Evolutionary conservation across 306 rosid species (phyloP).

Genomic region (Senna siamea): DNA sequence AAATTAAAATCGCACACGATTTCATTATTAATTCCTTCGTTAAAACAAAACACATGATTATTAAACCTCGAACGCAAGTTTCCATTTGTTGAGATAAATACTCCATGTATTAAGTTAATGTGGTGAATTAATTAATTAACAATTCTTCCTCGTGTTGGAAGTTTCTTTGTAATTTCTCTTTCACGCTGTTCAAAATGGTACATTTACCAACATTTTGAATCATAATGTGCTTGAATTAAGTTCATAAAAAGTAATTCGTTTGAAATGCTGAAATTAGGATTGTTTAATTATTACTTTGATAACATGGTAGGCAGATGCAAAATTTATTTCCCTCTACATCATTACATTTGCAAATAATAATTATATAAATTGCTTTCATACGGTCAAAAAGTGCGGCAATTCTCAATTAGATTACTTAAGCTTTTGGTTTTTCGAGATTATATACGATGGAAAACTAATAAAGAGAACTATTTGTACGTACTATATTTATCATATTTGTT

Average conservation of each 20-base stretch:
- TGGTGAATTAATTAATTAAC: not conserved
- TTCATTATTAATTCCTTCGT: not conserved
- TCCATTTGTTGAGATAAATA: not conserved
- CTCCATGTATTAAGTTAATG: not conserved
- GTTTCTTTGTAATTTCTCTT: not conserved
- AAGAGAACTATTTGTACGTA: not conserved
- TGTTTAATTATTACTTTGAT: not conserved
- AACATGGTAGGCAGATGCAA: not conserved
- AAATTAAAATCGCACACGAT: no score
- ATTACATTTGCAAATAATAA: not conserved
- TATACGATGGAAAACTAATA: not conserved
- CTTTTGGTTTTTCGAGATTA: not conserved
- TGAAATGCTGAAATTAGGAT: slow-evolving; percentile 1
- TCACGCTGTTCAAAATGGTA: not conserved
- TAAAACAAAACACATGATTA: not conserved
- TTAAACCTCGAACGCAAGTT: not conserved
- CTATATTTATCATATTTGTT: not conserved
- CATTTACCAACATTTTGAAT: not conserved
- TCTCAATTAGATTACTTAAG: not conserved
- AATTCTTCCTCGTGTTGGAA: not conserved
- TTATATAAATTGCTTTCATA: not conserved
- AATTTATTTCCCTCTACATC: not conserved
- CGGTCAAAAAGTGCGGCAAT: slow-evolving; percentile 1
- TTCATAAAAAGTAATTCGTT: not conserved
- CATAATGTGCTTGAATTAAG: not conserved